These are phyloP conservation scores for Cladosporium sp. DNA, from an alignment of 2,329 filamentous ascomycete genomes.

Conservation along the genomic window DNA sequence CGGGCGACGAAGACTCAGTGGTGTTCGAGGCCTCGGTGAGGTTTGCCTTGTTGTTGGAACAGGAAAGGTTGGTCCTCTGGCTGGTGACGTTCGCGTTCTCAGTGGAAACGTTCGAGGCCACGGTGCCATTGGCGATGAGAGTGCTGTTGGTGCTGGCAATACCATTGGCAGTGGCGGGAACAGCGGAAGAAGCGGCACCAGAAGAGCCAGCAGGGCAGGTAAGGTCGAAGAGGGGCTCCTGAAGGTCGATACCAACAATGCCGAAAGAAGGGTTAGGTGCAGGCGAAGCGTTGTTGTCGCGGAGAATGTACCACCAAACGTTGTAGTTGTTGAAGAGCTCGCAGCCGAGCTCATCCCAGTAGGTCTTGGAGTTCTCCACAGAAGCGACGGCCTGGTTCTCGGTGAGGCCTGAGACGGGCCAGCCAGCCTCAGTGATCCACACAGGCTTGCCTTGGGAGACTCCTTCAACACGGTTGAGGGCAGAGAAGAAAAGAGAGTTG, in stretches of 20 bases:
- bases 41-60: background rate
- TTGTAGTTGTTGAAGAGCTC: slow-evolving; percentile 59
- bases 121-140: background rate
- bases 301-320: slow-evolving; percentile 76
- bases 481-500: slow-evolving; percentile 66
- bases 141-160: background rate
- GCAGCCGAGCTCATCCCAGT: slow-evolving; percentile 79
- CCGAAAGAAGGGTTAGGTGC: slow-evolving; percentile 70
- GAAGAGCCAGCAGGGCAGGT: slow-evolving; percentile 50
- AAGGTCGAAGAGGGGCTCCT: slow-evolving; percentile 62
- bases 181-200: slow-evolving; percentile 9
- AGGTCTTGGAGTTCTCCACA: slow-evolving; percentile 69
- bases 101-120: background rate
- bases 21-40: background rate
- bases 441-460: slow-evolving; percentile 68
- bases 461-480: slow-evolving; percentile 60
- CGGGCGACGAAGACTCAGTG: background rate
- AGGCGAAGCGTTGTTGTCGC: slow-evolving; percentile 52
- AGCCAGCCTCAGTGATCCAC: slow-evolving; percentile 88
- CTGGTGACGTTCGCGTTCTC: background rate
- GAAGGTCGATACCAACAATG: slow-evolving; percentile 59
- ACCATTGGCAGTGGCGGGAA: background rate
- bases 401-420: slow-evolving; percentile 70
- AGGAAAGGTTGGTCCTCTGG: background rate
- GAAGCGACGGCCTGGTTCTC: slow-evolving; percentile 64